These are phyloP conservation scores for Leccinum cinnamomeum DNA, from an alignment of 1,284 basidiomycete species.

Conservation along the genomic window DNA sequence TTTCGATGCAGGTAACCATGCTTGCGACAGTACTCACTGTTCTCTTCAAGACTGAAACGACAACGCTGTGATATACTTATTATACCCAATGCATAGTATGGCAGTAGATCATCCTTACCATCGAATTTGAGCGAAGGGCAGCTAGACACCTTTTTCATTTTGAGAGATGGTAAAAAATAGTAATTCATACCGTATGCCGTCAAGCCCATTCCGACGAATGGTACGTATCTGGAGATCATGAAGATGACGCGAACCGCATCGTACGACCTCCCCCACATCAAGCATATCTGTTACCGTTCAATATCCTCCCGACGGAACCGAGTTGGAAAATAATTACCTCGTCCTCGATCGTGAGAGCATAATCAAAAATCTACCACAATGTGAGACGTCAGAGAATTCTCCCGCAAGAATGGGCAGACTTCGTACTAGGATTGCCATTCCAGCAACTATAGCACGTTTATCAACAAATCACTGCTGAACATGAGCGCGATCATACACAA, in stretches of 20 bases:
- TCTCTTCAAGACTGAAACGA: background rate
- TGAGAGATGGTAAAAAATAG: background rate
- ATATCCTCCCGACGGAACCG: background rate
- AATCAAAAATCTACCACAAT: background rate
- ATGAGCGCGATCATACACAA: background rate
- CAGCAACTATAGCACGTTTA: background rate
- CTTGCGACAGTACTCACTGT: background rate
- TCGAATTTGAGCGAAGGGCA: background rate
- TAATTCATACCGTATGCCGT: background rate
- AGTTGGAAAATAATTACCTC: background rate
- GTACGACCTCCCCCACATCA: background rate
- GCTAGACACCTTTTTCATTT: background rate
- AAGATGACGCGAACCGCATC: background rate
- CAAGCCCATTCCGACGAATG: background rate
- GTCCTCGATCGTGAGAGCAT: background rate
- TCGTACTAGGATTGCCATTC: background rate
- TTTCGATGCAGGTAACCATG: background rate
- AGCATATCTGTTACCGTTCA: background rate
- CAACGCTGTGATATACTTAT: background rate
- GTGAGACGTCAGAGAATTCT: background rate
- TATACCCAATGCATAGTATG: background rate
- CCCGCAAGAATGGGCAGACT: background rate
- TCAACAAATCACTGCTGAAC: background rate
- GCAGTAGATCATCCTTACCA: background rate
- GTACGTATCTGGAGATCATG: background rate